phyloP scores from a whole-genome alignment of 2,329 filamentous ascomycete genomes.

The Colletotrichum liriopes region DNA sequence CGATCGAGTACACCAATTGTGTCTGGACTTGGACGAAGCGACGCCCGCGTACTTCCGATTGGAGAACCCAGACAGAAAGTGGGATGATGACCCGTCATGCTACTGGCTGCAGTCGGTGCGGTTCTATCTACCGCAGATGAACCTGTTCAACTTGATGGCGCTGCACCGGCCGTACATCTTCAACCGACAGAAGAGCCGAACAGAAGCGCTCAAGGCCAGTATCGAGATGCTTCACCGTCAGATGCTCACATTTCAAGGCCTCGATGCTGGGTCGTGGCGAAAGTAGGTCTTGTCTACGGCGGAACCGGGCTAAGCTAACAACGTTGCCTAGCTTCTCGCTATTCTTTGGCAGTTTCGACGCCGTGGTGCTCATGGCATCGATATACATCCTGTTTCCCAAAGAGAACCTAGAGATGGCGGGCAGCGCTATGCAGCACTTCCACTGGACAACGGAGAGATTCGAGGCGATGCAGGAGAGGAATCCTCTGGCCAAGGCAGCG shows the following conservation, averaged over 20 bases:
- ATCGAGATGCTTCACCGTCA: slow-evolving; percentile 71
- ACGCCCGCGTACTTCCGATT: slow-evolving; percentile 69
- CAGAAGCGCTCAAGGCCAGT: slow-evolving; percentile 70
- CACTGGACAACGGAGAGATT: slow-evolving; percentile 74
- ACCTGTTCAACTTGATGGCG: slow-evolving; percentile 70
- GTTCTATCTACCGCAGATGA: slow-evolving; percentile 61
- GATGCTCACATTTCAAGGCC: slow-evolving; percentile 62
- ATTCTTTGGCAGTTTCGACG: slow-evolving; percentile 77
- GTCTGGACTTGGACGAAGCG: slow-evolving; percentile 63
- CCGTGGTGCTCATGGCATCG: slow-evolving; percentile 72
- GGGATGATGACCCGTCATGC: slow-evolving; percentile 68
- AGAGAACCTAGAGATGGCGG: slow-evolving; percentile 66
- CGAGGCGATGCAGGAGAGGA: slow-evolving; percentile 68
- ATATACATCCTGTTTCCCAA: slow-evolving; percentile 74
- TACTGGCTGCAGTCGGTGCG: slow-evolving; percentile 67
- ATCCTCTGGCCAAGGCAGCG: slow-evolving; percentile 68
- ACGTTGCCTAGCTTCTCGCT: slow-evolving; percentile 62
- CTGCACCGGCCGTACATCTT: slow-evolving; percentile 76
- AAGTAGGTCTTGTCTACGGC: slow-evolving; percentile 49
- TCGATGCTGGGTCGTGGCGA: slow-evolving; percentile 66
- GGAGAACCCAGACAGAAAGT: slow-evolving; percentile 70
- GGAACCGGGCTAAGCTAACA: neutral
- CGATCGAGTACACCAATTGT: slow-evolving; percentile 67
- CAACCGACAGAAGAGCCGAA: slow-evolving; percentile 67
- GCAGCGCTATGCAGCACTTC: slow-evolving; percentile 68